These are phyloP conservation scores for Lactarius indigo DNA, from an alignment of 768 basidiomycete genomes.

Conservation along the genomic window DNA sequence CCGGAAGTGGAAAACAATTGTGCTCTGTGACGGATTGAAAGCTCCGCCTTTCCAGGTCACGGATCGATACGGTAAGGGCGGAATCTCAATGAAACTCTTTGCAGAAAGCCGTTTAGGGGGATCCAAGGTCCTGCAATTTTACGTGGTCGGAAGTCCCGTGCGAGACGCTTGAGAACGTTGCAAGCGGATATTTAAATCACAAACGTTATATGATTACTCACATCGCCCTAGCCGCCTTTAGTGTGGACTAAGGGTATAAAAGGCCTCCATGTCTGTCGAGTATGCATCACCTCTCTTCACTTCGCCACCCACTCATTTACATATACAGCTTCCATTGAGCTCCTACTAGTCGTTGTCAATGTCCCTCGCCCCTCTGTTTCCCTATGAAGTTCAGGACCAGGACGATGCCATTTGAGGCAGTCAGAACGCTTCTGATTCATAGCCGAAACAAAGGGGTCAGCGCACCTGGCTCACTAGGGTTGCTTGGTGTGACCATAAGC, in stretches of 20 bases:
- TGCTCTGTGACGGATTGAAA: not conserved
- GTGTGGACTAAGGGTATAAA: constrained; percentile 17
- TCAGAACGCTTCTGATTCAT: constrained; percentile 22
- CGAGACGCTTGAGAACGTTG: constrained; percentile 5
- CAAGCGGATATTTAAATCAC: constrained; percentile 14
- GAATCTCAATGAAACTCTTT: constrained; percentile 11
- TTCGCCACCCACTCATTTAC: not conserved
- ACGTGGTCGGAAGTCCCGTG: constrained; percentile 10
- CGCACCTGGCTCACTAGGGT: constrained; percentile 10
- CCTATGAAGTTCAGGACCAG: constrained; percentile 21
- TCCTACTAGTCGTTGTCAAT: constrained; percentile 1
- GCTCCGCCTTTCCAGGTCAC: constrained; percentile 1
- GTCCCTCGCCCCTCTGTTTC: constrained; percentile 14
- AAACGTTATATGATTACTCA: constrained; percentile 9
- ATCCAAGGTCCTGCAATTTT: constrained; percentile 12
- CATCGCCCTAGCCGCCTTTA: not conserved
- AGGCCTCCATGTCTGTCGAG: constrained; percentile 1
- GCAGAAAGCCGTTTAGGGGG: constrained; percentile 3
- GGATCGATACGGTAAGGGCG: constrained; percentile 22
- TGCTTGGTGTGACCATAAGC: not conserved
- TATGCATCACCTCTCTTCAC: not conserved
- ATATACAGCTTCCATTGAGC: not conserved
- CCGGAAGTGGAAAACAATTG: constrained; percentile 1
- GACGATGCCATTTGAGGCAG: constrained; percentile 10
- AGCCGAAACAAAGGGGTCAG: constrained; percentile 24